Percentiles rank a stretch among this genome's conserved stretches.
Conservation (phyloP, 2,329 filamentous ascomycete genomes). For the Ceratocystiopsis minuta region DNA sequence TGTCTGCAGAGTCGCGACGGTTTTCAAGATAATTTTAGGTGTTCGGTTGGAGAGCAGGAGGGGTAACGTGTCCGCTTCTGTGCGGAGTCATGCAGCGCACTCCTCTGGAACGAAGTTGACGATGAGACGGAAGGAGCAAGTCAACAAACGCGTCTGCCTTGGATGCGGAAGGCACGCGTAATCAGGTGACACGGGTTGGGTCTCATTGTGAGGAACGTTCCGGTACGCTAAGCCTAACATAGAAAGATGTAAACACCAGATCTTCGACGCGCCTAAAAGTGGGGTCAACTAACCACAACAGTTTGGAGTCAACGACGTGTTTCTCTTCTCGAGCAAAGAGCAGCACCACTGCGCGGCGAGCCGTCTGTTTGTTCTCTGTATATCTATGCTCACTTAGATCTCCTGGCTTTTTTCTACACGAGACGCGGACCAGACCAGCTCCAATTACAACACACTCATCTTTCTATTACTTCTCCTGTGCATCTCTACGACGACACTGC, state of each 20-base stretch:
- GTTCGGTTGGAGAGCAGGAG: no score
- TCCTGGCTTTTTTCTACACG: background rate
- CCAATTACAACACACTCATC: background rate
- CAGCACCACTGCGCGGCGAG: no score
- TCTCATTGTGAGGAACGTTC: background rate
- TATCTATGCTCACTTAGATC: no score
- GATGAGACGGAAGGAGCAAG: constrained; percentile 4
- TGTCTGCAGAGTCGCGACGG: background rate
- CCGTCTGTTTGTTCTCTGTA: no score
- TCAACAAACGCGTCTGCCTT: constrained; percentile 8
- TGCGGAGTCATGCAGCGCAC: background rate
- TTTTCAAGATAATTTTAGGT: no score
- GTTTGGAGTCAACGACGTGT: no score
- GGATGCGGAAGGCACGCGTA: constrained; percentile 7
- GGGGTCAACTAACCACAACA: background rate
- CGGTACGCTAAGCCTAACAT: constrained; percentile 3
- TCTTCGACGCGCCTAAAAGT: constrained; percentile 7
- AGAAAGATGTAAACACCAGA: constrained; percentile 10
- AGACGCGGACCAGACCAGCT: background rate
- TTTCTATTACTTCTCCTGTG: background rate
- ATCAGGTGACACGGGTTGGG: constrained; percentile 7
- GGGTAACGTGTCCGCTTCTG: background rate
- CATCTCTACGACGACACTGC: constrained; percentile 1
- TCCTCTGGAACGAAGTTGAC: no score
- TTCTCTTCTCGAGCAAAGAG: no score